phyloP scores from a whole-genome alignment of 306 rosid genomes.

The Ceratonia siliqua region DNA sequence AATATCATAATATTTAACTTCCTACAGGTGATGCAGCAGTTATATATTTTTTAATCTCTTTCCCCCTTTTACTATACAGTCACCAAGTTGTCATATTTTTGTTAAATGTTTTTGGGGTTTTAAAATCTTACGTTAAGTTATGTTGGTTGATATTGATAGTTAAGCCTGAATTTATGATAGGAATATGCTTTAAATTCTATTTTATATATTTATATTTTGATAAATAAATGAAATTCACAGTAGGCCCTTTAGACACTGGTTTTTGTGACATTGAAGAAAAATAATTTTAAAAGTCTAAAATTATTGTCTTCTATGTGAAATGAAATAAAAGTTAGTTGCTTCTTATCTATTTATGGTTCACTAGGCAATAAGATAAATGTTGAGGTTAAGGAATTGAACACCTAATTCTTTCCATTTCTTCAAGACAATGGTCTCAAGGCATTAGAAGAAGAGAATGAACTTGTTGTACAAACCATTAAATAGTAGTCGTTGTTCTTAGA shows the following conservation, averaged over 20 bases:
- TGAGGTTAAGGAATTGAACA: neutral
- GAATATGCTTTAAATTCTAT: neutral
- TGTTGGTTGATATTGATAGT: neutral
- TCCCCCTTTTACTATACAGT: neutral
- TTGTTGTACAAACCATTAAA: neutral
- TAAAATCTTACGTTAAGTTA: neutral
- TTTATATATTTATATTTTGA: no score
- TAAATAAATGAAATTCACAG: neutral
- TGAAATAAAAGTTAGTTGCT: neutral
- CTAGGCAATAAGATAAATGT: neutral
- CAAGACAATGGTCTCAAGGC: neutral
- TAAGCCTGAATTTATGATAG: neutral
- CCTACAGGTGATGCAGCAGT: no score
- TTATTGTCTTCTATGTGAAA: neutral
- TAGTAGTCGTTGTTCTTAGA: neutral
- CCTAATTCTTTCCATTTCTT: neutral
- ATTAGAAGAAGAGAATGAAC: neutral
- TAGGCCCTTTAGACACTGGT: neutral
- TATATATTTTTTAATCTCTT: neutral
- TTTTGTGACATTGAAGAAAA: neutral
- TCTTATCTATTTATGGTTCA: neutral
- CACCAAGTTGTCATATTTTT: neutral
- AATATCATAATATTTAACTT: no score
- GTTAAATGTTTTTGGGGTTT: neutral
- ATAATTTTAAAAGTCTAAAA: neutral